A percentile compares a stretch with the other conserved stretches of the same genome.
These are phyloP conservation scores for Nemania abortiva DNA, from an alignment of 2,329 filamentous ascomycete species.

Conservation along the genomic window DNA sequence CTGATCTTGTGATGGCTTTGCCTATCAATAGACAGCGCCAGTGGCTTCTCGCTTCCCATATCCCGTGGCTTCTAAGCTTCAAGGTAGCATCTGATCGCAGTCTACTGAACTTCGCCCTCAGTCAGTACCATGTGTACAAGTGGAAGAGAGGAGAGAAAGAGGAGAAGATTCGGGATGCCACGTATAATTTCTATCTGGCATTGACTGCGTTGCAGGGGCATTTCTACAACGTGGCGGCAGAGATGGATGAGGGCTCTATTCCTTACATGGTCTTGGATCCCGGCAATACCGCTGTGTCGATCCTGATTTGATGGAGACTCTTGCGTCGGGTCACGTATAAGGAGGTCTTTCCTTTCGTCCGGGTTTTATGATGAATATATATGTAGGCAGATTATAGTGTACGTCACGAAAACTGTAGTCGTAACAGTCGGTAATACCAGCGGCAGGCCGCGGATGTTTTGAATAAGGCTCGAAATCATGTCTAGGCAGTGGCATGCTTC, in stretches of 20 bases:
- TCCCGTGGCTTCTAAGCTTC: constrained; percentile 61
- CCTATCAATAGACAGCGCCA: constrained; percentile 57
- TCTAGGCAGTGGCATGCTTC: too few species aligned
- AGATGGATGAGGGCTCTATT: background rate
- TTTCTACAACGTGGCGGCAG: background rate
- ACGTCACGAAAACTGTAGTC: too few species aligned
- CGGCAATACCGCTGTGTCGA: background rate
- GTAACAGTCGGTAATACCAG: too few species aligned
- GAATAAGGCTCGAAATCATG: too few species aligned
- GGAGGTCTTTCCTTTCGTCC: too few species aligned
- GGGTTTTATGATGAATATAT: too few species aligned
- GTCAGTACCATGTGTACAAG: background rate
- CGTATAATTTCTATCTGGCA: background rate
- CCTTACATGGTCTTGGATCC: constrained; percentile 1
- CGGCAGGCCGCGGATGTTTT: too few species aligned
- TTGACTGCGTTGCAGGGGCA: background rate
- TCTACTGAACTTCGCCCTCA: constrained; percentile 2
- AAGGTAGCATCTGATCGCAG: constrained; percentile 4
- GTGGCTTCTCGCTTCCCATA: constrained; percentile 60
- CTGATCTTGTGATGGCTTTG: constrained; percentile 41
- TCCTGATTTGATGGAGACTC: constrained; percentile 7
- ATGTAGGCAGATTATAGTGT: too few species aligned
- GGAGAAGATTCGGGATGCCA: background rate
- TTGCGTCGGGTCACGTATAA: too few species aligned
- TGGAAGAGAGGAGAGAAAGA: background rate